These are phyloP conservation scores for Aquilaria agallochum DNA, from an alignment of 441 rosid species.

Conservation along the genomic window DNA sequence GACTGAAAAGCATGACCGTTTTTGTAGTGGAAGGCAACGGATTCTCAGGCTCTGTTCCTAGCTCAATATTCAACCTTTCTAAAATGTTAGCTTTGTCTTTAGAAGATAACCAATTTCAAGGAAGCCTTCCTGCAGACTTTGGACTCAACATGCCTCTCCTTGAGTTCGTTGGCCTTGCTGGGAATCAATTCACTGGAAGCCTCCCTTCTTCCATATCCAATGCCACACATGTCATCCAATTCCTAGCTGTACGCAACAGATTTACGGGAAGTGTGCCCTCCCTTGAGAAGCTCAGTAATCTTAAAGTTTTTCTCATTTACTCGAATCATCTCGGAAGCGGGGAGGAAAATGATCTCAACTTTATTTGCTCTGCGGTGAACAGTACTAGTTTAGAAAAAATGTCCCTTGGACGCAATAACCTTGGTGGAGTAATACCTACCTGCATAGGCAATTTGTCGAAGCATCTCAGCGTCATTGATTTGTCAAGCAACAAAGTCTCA, in stretches of 20 bases:
- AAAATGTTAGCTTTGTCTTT: not conserved
- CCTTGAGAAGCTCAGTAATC: too few relatives aligned
- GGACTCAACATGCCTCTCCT: not conserved
- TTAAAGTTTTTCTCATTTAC: too few relatives aligned
- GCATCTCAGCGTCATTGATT: constrained; percentile 5
- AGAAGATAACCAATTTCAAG: constrained; percentile 4
- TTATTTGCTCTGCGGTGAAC: too few relatives aligned
- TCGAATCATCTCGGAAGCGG: too few relatives aligned
- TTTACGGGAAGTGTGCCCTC: too few relatives aligned
- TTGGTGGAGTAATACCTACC: constrained; percentile 1
- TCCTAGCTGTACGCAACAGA: too few relatives aligned
- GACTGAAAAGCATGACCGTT: not conserved
- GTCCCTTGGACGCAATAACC: not conserved
- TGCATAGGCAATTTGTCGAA: constrained; percentile 8
- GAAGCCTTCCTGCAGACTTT: constrained; percentile 3
- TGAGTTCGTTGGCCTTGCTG: constrained; percentile 1
- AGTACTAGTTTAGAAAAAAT: too few relatives aligned
- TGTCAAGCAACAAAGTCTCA: not conserved
- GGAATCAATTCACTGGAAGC: constrained; percentile 7
- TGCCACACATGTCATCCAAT: not conserved
- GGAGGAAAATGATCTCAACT: too few relatives aligned
- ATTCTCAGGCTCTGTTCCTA: constrained; percentile 7
- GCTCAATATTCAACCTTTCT: constrained; percentile 8
- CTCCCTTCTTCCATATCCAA: constrained; percentile 7
- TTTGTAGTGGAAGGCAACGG: not conserved